phyloP scores from a whole-genome alignment of 768 basidiomycete species.

The Sporobolomyces phaffii region DNA sequence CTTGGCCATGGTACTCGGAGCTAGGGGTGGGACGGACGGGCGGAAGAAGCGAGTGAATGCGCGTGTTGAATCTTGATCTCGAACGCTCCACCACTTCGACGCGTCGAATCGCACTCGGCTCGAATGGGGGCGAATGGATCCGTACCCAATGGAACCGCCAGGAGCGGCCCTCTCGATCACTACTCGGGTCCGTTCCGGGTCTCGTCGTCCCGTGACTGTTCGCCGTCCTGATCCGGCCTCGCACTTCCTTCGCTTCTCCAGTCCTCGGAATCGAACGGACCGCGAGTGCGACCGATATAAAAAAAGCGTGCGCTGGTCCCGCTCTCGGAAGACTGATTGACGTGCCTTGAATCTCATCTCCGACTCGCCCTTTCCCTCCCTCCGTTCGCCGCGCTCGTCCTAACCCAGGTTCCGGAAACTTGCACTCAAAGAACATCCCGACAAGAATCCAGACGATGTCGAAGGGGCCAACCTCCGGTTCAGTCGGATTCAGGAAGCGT shows the following conservation, averaged over 20 bases:
- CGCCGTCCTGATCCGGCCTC: not conserved
- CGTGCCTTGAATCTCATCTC: not conserved
- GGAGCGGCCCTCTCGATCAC: not conserved
- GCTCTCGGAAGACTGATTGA: not conserved
- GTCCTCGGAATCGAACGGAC: conserved; percentile 29
- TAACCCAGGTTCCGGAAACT: conserved; percentile 39
- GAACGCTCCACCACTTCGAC: not conserved
- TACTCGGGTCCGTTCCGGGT: conserved; percentile 16
- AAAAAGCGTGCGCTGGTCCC: conserved; percentile 37
- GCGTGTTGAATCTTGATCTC: not conserved
- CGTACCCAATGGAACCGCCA: not conserved
- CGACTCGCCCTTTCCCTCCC: not conserved
- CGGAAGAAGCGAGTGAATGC: not conserved
- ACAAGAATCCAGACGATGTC: conserved; percentile 69
- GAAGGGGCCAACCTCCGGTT: conserved; percentile 84
- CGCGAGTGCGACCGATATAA: conserved; percentile 39
- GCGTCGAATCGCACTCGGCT: not conserved
- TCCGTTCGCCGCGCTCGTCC: too few species aligned
- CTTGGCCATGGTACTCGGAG: not conserved
- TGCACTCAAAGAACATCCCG: conserved; percentile 47
- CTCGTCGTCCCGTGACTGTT: too few species aligned
- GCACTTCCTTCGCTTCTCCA: not conserved
- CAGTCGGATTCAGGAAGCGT: conserved; percentile 83
- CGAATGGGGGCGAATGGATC: conserved; percentile 31
- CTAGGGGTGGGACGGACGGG: not conserved